Evolutionary conservation across 306 rosid genomes (phyloP).

Genomic region (Vigna reflexopilosa): DNA sequence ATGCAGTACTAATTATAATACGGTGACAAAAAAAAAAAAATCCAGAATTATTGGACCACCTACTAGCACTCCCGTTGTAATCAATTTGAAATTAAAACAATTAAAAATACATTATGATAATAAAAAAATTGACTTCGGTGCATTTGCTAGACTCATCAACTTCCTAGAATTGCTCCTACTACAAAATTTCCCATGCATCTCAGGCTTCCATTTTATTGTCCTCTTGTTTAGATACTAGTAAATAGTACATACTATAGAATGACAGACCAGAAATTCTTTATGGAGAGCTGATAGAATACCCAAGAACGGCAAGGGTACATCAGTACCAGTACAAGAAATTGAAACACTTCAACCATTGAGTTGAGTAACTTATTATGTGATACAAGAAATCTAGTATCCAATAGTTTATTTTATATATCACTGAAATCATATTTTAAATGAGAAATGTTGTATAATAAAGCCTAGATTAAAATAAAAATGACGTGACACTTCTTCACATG

Average conservation of each 20-base stretch:
- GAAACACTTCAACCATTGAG: background rate
- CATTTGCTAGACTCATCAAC: background rate
- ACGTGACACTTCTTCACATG: background rate
- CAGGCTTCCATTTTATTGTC: slow-evolving; percentile 8
- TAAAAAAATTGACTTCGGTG: background rate
- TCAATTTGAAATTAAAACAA: slow-evolving; percentile 1
- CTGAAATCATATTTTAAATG: background rate
- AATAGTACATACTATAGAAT: background rate
- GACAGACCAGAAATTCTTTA: background rate
- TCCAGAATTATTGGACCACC: background rate
- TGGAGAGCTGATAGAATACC: background rate
- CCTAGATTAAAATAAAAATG: background rate
- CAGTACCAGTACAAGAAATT: background rate
- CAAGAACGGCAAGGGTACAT: background rate
- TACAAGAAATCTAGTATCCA: slow-evolving; percentile 11
- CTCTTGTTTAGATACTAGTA: background rate
- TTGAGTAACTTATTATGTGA: background rate
- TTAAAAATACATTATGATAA: background rate
- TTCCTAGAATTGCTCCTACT: background rate
- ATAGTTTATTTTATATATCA: too few species aligned
- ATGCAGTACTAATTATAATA: background rate
- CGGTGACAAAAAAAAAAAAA: slow-evolving; percentile 21
- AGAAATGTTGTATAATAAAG: background rate
- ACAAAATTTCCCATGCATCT: background rate
- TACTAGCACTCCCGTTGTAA: background rate